These are phyloP conservation scores for Eucalyptus paniculata DNA, from an alignment of 345 rosid species.

Conservation along the genomic window DNA sequence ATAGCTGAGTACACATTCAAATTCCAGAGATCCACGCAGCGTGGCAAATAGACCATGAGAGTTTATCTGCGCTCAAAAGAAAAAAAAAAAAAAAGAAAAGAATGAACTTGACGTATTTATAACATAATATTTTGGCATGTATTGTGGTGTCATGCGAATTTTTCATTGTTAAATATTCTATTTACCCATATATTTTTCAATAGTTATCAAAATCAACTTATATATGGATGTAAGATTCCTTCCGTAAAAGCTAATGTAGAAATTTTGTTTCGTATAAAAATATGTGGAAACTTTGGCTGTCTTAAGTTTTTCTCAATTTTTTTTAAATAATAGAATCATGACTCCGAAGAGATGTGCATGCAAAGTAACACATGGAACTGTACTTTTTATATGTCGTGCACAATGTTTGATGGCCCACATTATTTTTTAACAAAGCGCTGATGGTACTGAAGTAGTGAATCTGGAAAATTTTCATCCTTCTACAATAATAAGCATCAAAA, in stretches of 20 bases:
- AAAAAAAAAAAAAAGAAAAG: neutral
- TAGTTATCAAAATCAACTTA: neutral
- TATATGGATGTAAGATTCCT: too few relatives aligned
- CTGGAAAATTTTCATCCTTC: neutral
- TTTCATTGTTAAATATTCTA: rapidly evolving
- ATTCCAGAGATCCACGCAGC: too few relatives aligned
- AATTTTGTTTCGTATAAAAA: too few relatives aligned
- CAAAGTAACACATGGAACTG: neutral
- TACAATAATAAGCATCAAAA: neutral
- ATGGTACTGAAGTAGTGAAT: neutral
- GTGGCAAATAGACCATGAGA: too few relatives aligned
- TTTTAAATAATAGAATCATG: neutral
- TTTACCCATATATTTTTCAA: neutral
- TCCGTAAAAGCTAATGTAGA: too few relatives aligned
- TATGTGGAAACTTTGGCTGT: neutral
- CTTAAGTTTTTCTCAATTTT: neutral
- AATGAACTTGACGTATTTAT: neutral
- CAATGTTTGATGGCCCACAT: neutral
- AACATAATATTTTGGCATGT: neutral
- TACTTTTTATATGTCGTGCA: neutral
- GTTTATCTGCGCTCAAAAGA: too few relatives aligned
- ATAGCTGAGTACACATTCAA: too few relatives aligned
- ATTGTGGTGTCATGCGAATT: neutral
- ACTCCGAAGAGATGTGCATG: neutral
- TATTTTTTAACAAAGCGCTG: neutral